Base-by-base conservation (phyloP, 225 moss, liverwort and hornwort genomes). In the Physcomitrellopsis africana region DNA sequence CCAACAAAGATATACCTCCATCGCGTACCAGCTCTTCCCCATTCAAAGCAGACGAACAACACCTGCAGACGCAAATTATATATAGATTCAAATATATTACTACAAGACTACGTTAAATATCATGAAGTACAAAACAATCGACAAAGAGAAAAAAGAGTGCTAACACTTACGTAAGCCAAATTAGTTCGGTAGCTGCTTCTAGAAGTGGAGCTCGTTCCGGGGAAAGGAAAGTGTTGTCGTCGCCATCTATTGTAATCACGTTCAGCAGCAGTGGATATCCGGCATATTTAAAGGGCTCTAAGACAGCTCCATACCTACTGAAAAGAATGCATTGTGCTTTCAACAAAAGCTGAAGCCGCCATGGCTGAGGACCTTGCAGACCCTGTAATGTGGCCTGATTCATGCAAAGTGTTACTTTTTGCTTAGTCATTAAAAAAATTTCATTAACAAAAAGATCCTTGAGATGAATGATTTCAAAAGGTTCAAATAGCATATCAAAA, bases 271-370 rank as follows among this genome's bases (percentile, higher is more conserved):
- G 91, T 29, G 93, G 93, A 71, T 94, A 94, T 37, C 93, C 93
- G 60, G 93, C 93, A 83, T 94, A 94, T 54, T 94, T 94, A 58
- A 94, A 94, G 14, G 93, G 93, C 67, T 94, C 93, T 75, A 94
- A 80, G 53, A 94, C 85, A 67, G 70, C 74, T 69, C 91, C 91
- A 77, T 94, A 94, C 32, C 91, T 84, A 82, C 91, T 83, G 82
- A 94, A 94, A 71, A 94, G 80, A 71, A 94, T 94, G 75, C 93
- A 94, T 62, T 94, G 93, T 57, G 91, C 91, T 82, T 94, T 94
- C 73, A 94, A 81, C 72, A 94, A 67, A 67, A 94, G 91, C 69
- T 84, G 86, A 41, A 94, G 81, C 66, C 93, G 89, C 93, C 93
- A 94, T 27, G 91, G 88, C 80, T 94, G 93, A 11, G 93, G 93